Evolutionary conservation across 176 grass and related monocot genomes (phyloP), one percentile per base, ranked within the genome.

Genomic region (Aegilops umbellulata): DNA sequence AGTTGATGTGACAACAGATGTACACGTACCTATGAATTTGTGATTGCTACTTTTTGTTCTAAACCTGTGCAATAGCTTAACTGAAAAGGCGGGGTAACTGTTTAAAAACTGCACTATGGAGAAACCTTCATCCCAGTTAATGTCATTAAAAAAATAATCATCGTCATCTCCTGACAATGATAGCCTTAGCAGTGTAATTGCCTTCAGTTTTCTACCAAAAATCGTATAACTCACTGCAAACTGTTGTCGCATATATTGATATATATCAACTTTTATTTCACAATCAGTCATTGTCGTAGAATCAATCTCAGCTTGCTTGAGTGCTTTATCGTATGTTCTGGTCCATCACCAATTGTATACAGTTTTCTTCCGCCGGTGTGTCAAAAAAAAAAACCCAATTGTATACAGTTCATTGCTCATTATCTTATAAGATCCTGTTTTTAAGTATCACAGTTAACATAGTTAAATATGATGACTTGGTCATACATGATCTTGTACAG

Each of bases 31-130:
- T 76, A 36, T 9, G 74, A 58, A 66, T 78, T 57, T 85, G 61
- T 38, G 22, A 65, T 25, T 77, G 42, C 24, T 29, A 69, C 26
- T 10, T 14, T 12, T 62, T 72, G 25, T 51, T 69, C 39, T 73
- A n/a, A 86, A 35, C 67, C 25, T 62, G 67, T 57, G 26, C 53
- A 61, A 81, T 72, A 81, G 27, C 66, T 80, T 49, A 75, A 53
- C 39, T 74, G 53, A 63, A 63, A 86, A 63, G 67, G 10, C 49
- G 10, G 85, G 65, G 67, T 58, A 16, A 36, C 49, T 64, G 14
- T 49, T 49, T 49, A 74, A 81, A 58, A 81, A 76, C 30, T 29
- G 1, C 42, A 49, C 26, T 67, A 39, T 49, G 24, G 41, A 22
- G 25, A 72, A 81, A 81, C n/a, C 14, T 80, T 57, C 13, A n/a